Conservation (phyloP, 306 rosid genomes). For the Acacia melanoxylon region DNA sequence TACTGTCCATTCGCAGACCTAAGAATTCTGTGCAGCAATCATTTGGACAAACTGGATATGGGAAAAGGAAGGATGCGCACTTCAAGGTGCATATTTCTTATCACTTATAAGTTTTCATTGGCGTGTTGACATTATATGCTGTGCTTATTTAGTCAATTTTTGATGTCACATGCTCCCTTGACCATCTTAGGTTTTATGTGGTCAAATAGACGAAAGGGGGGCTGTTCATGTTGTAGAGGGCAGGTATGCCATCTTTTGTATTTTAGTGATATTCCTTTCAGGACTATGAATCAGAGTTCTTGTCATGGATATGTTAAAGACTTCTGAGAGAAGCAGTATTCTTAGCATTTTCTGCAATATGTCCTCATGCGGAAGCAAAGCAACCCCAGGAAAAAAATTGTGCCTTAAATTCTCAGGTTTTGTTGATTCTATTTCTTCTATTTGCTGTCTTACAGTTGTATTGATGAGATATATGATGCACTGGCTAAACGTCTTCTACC, state of each 20-base stretch:
- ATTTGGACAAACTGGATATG: constrained; percentile 35
- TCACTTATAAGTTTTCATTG: not conserved
- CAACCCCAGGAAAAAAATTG: not conserved
- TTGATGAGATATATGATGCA: constrained; percentile 73
- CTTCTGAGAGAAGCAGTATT: not conserved
- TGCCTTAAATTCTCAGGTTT: not conserved
- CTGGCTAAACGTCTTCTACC: constrained; percentile 68
- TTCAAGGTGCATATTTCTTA: constrained; percentile 45
- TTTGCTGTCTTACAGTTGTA: constrained; percentile 43
- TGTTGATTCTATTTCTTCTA: constrained; percentile 15
- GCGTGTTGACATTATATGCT: not conserved
- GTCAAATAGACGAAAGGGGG: constrained; percentile 37
- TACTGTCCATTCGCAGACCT: constrained; percentile 25
- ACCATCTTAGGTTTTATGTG: constrained; percentile 53
- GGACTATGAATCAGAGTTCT: not conserved
- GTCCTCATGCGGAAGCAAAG: not conserved
- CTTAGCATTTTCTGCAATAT: not conserved
- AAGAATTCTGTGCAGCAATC: constrained; percentile 36
- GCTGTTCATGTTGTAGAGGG: constrained; percentile 60
- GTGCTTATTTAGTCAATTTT: constrained; percentile 14
- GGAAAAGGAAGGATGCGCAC: constrained; percentile 34
- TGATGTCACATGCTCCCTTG: not conserved
- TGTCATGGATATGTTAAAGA: not conserved
- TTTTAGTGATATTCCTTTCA: not conserved
- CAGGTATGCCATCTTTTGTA: constrained; percentile 45